Conservation (phyloP, 495 filamentous ascomycete genomes). For the Penicillium robsamsonii region DNA sequence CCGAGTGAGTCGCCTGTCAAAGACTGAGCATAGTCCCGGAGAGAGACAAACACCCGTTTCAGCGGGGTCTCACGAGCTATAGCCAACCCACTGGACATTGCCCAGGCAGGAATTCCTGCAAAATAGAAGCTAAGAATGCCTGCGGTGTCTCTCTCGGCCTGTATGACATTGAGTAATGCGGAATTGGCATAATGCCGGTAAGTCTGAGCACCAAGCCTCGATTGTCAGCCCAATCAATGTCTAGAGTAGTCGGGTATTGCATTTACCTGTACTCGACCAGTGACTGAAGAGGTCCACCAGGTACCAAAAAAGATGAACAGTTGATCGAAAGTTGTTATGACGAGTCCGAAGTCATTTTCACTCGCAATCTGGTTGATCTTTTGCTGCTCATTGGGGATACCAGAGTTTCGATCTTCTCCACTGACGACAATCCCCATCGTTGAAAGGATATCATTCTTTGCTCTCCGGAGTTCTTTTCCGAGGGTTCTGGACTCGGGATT, state of each 20-base stretch:
- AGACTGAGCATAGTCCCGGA: slow-evolving; percentile 29
- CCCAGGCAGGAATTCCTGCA: slow-evolving; percentile 47
- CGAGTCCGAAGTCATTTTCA: slow-evolving; percentile 52
- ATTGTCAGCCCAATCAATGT: slow-evolving; percentile 9
- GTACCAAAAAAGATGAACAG: slow-evolving; percentile 42
- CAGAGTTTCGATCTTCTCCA: slow-evolving; percentile 38
- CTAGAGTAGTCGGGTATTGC: neutral
- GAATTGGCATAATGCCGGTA: slow-evolving; percentile 44
- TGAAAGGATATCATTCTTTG: slow-evolving; percentile 58
- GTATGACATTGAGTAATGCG: slow-evolving; percentile 40
- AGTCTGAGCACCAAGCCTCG: slow-evolving; percentile 30
- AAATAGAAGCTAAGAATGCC: slow-evolving; percentile 44
- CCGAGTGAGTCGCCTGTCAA: slow-evolving; percentile 27
- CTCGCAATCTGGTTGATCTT: slow-evolving; percentile 42
- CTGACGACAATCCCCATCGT: slow-evolving; percentile 54
- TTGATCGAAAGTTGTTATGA: slow-evolving; percentile 44
- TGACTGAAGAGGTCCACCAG: slow-evolving; percentile 45
- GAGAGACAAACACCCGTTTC: slow-evolving; percentile 33
- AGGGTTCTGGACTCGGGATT: slow-evolving; percentile 54
- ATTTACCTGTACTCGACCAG: slow-evolving; percentile 48
- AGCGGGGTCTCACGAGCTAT: slow-evolving; percentile 42
- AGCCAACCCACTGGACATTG: slow-evolving; percentile 39
- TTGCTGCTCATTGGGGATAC: slow-evolving; percentile 39
- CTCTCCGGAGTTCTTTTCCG: slow-evolving; percentile 46
- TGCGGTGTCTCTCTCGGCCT: slow-evolving; percentile 33